Percentiles rank a stretch among this genome's conserved stretches.
Evolutionary conservation across 192 early-diverging fungal genomes (phyloP).

Genomic region (Gigaspora rosea): DNA sequence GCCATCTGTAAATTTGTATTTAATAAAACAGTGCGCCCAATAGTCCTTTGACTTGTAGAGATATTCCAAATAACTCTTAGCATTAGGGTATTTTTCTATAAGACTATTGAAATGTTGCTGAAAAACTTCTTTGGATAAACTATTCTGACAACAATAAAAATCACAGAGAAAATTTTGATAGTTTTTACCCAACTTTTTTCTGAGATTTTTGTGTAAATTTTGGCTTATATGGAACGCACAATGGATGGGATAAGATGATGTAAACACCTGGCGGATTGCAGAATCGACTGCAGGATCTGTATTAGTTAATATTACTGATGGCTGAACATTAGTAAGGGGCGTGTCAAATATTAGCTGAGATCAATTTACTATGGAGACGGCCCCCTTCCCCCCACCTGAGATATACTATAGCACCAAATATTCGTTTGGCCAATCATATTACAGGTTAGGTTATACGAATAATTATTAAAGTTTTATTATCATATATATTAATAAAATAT

Average conservation of each 20-base stretch:
- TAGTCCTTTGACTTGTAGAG: not conserved
- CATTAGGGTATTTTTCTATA: not conserved
- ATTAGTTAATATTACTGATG: not conserved
- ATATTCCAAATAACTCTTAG: not conserved
- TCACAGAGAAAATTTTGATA: not conserved
- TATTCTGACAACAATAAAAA: not conserved
- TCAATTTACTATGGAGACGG: no score
- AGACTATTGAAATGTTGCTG: not conserved
- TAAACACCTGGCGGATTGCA: not conserved
- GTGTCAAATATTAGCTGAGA: no score
- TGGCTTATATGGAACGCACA: not conserved
- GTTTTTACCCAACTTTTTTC: not conserved
- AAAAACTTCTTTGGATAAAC: not conserved
- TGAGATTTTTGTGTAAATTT: not conserved
- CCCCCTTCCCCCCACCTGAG: no score
- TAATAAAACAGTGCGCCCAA: not conserved
- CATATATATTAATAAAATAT: no score
- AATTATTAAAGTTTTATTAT: no score
- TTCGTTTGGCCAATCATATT: no score
- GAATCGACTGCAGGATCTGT: not conserved
- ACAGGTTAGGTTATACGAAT: no score
- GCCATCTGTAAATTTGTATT: not conserved
- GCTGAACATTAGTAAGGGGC: not conserved
- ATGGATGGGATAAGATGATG: not conserved
- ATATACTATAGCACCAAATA: no score